Base-by-base conservation (phyloP, 164 flowering plant species). In the Chimonanthus praecox region DNA sequence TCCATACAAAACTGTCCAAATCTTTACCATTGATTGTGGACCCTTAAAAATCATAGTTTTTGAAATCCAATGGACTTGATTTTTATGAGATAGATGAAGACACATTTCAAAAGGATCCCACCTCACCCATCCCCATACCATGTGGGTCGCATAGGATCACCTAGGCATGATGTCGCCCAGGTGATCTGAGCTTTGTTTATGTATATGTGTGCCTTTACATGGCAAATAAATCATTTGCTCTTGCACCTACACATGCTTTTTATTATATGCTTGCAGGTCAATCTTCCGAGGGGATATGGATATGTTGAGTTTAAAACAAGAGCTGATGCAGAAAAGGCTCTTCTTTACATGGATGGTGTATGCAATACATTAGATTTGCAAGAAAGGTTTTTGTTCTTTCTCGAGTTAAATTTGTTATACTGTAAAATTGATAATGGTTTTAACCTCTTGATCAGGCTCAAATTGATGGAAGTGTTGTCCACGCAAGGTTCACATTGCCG, bases 311-410 rank as follows among this genome's bases (percentile, higher is more conserved):
- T 93, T 83, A 93, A 90, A 83, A 82, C 81, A 9, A 88, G 95
- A 81, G 87, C 89, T 65, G 92, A 92, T 85, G 99, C 98, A 77
- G 99, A 95, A 69, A 93, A 90, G 73, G 99, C 98, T 13, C 91
- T 77, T 60, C 75, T 88, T 69, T 84, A 87, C 78, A 95, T 95
- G 98, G 97, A 93, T 83, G 98, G 98, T 63, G 99, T 95, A 93
- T 76, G 86, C 74, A 63, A 65, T 78, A 8, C 4, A 46, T 69
- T 47, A 65, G 47, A 20, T 58, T 6, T 67, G 47, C 21, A 47
- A 71, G 4, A 10, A 33, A 18, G 33, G 43, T 43, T 21, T 13
- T 70, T 60, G 43, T 21, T 13, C 66, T 60, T 47, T 47, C 70
- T 15, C 1, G 6, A 47, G 47, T 45, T 20, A 62, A 71, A 1